Evolutionary conservation across 208 protist genomes (phyloP).

Genomic region (Acanthamoeba royreba): DNA sequence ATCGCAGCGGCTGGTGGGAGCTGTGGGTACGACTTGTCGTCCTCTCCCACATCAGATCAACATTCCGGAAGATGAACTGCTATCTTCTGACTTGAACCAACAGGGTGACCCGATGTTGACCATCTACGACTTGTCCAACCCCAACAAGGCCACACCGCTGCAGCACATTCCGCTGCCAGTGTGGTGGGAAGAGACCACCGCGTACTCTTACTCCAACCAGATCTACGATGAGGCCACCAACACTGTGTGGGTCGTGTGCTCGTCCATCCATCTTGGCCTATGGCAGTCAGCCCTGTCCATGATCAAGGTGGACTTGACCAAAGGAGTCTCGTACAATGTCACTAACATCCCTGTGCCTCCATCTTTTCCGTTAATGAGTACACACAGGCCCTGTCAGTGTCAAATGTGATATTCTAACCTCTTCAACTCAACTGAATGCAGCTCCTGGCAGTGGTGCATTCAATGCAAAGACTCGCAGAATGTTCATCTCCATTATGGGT

Average conservation of each 20-base stretch:
- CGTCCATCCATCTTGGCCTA: not conserved
- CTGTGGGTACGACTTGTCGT: not conserved
- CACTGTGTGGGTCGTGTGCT: not conserved
- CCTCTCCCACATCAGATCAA: not conserved
- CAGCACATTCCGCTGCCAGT: not conserved
- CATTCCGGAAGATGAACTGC: no score
- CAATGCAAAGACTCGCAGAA: not conserved
- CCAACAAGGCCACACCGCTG: not conserved
- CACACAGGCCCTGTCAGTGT: no score
- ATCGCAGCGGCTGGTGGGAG: not conserved
- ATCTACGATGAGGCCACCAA: not conserved
- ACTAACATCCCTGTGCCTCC: not conserved
- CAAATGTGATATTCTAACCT: not conserved
- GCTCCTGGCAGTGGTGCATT: not conserved
- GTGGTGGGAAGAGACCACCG: not conserved
- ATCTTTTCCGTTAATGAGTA: no score
- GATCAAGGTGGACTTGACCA: not conserved
- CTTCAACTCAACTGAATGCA: not conserved
- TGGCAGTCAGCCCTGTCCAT: not conserved
- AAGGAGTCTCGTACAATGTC: not conserved
- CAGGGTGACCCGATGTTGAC: not conserved
- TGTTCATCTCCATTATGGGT: not conserved
- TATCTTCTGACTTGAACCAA: not conserved
- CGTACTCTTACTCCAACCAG: not conserved
- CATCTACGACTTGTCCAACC: not conserved